Evolutionary conservation across 2,329 filamentous ascomycete genomes (phyloP), one percentile per base, ranked within the genome.

Genomic region (Colletotrichum sp.): DNA sequence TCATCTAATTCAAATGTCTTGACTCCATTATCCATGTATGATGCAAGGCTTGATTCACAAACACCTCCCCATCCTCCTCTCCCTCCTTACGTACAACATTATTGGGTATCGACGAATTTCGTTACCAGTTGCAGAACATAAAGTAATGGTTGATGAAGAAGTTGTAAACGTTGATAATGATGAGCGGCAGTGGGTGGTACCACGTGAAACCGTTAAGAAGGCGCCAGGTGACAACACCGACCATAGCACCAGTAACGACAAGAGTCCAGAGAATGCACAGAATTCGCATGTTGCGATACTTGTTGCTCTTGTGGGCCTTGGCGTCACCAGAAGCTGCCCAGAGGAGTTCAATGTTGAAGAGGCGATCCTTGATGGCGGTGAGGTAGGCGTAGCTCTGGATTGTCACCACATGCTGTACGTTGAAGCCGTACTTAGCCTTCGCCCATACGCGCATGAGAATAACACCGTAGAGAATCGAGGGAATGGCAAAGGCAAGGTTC

Each of bases 371-470:
- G 81, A 86, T 85, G 63, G 84, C 83, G 4, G 83, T 84, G 61
- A 86, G 80, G 75, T 86, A 86, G 48, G 85, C 85, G 73, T 85
- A 86, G n/a, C 81, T 83, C 79, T 85, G 83, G 71, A 86, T 82
- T 14, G 83, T 81, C 82, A 84, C 84, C 71, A 83, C 78, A 78
- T 85, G 84, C 78, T 86, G 85, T n/a, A 86, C 85, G 73, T 84
- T 84, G 78, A 86, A 82, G 18, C 84, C 84, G 77, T 86, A 86
- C 28, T 79, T 78, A 55, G 83, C 83, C 76, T 85, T 85, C 65
- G 84, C 79, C 85, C 85, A 86, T 72, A 82, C 81, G 5, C 84
- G 82, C 73, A 86, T 83, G n/a, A 84, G 78, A 16, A 86, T 73
- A 18, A 85, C 78, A 24, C 83, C 83, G 77, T 85, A 85, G 21